phyloP scores from a whole-genome alignment of 1,139 yeast species.

The Pichia sp. region DNA sequence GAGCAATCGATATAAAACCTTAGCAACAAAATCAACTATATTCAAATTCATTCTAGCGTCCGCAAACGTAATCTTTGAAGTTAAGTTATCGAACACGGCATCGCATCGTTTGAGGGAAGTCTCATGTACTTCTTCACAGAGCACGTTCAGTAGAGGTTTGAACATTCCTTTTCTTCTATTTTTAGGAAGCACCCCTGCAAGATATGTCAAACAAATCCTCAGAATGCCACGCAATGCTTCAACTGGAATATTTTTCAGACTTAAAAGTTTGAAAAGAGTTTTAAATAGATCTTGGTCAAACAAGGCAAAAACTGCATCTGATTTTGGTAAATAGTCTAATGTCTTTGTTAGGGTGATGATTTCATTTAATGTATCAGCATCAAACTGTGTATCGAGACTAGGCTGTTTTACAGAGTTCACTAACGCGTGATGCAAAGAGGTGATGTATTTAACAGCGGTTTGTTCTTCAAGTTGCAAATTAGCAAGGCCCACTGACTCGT shows the following conservation, averaged over 20 bases:
- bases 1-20: constrained; percentile 38
- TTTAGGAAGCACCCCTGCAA: constrained; percentile 40
- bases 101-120: constrained; percentile 37
- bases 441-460: constrained; percentile 17
- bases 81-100: constrained; percentile 22
- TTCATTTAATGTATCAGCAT: constrained; percentile 31
- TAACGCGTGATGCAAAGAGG: constrained; percentile 8
- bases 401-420: neutral
- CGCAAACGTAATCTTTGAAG: constrained; percentile 18
- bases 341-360: constrained; percentile 49
- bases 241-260: constrained; percentile 25
- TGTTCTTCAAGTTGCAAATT: constrained; percentile 17
- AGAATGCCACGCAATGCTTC: constrained; percentile 46
- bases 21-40: constrained; percentile 42
- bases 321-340: constrained; percentile 39
- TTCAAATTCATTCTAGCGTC: constrained; percentile 41
- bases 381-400: neutral
- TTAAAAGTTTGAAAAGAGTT: constrained; percentile 25
- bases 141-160: constrained; percentile 32
- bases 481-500: neutral
- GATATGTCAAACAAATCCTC: constrained; percentile 37
- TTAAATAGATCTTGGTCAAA: constrained; percentile 39
- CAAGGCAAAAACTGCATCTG: constrained; percentile 34
- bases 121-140: constrained; percentile 7
- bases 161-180: constrained; percentile 33